Conservation (phyloP, 2,329 filamentous ascomycete genomes). For the Madurella fahalii region DNA sequence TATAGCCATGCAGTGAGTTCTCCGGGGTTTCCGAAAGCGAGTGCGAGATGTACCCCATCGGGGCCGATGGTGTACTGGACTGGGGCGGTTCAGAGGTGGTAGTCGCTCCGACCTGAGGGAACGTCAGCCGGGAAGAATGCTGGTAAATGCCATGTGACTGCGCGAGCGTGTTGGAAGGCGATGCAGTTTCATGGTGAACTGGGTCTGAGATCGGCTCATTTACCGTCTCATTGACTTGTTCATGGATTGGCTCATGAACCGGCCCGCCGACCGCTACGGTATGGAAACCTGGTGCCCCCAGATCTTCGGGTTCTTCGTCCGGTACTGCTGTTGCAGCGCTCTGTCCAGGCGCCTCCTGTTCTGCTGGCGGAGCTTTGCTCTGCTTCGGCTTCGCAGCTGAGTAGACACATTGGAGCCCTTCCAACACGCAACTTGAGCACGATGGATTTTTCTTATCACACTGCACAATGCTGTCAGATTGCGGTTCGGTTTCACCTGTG, state of each 20-base stretch:
- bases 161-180: slow-evolving; percentile 12
- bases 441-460: slow-evolving; percentile 40
- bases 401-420: slow-evolving; percentile 37
- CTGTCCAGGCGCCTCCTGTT: neutral
- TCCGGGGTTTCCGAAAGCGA: slow-evolving; percentile 8
- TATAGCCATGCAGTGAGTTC: slow-evolving; percentile 11
- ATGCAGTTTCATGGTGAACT: slow-evolving; percentile 14
- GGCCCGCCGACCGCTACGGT: neutral
- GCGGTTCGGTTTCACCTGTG: no score
- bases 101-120: slow-evolving; percentile 7
- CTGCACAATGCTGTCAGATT: slow-evolving; percentile 28
- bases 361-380: slow-evolving; percentile 14
- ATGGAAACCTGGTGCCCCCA: slow-evolving; percentile 26
- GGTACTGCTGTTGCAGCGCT: neutral
- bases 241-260: slow-evolving; percentile 1
- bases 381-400: slow-evolving; percentile 29
- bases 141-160: slow-evolving; percentile 17
- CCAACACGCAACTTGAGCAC: slow-evolving; percentile 36
- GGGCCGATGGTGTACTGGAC: slow-evolving; percentile 2
- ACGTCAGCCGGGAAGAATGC: slow-evolving; percentile 18
- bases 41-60: slow-evolving; percentile 14
- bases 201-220: slow-evolving; percentile 8
- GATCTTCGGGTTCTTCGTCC: slow-evolving; percentile 23
- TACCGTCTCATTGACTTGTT: slow-evolving; percentile 15
- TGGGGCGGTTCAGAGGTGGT: slow-evolving; percentile 8